Base-by-base conservation (phyloP, 176 grass and related monocot genomes). In the Sorghum bicolor region DNA sequence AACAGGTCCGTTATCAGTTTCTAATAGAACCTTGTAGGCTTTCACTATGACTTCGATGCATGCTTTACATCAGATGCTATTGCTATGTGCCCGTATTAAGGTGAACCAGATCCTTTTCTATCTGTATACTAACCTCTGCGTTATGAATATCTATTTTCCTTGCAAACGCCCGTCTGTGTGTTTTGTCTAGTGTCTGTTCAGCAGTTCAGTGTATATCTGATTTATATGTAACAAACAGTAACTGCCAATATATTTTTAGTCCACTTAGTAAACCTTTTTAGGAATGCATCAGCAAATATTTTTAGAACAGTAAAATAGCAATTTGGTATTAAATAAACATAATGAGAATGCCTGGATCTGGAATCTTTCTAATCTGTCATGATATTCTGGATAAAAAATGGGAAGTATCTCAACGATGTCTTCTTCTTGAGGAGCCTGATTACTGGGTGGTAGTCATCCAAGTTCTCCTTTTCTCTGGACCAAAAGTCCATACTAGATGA, bases 1-100 rank as follows among this genome's bases (percentile, higher is more conserved):
- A 86, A 20, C 64, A 38, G 84, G 90, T 94, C 44, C 76, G 82
- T 87, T 76, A 14, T 79, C 37, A 53, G 62, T 36, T 70, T 71
- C 16, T 66, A 4, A 13, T 15, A 20, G 2, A 39, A 72, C n/a
- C 52, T 85, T 57, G 40, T 62, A 72, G 41, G 30, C 33, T 32
- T 79, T 32, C 33, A 61, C 38, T 78, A 74, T 26, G 16, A 36
- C 87, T 79, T 74, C 48, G 25, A 52, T 74, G 31, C 73, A 80
- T 64, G 58, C 77, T 57, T 71, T 40, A 34, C 73, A 81, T 77
- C 15, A 16, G 28, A 67, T 81, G 33, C 72, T 72, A 34, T 53
- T 8, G 25, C 31, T 28, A 24, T 39, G 8, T 75, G 24, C 69
- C 14, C 16, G 50, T 75, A 19, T 69, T 62, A 52, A 55, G 72